These are phyloP conservation scores for Streptanthus diversifolius DNA, from an alignment of 345 rosid genomes.

Conservation along the genomic window DNA sequence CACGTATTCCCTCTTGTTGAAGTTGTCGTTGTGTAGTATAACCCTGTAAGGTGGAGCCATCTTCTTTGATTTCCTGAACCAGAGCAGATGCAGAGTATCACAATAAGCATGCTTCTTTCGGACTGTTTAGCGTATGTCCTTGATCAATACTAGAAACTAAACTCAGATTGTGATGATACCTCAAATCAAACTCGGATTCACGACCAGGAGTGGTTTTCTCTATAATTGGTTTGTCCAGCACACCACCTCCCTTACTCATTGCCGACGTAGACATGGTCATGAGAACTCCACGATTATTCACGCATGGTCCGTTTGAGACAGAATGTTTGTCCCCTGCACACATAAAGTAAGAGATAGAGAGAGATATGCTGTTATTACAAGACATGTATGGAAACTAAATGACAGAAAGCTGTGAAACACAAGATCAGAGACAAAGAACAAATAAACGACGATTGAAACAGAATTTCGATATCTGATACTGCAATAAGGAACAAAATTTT, in stretches of 20 bases:
- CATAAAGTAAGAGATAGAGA: background rate
- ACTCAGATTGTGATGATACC: constrained; percentile 30
- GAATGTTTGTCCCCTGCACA: constrained; percentile 50
- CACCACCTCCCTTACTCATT: constrained; percentile 68
- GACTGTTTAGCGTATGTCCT: background rate
- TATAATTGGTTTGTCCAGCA: constrained; percentile 65
- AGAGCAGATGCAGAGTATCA: background rate
- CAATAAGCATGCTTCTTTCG: background rate
- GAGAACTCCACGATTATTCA: constrained; percentile 46
- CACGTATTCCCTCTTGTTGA: constrained; percentile 82
- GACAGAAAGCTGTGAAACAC: background rate
- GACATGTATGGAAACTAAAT: background rate
- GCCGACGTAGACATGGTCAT: constrained; percentile 48
- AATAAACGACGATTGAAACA: background rate
- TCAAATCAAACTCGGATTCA: constrained; percentile 72
- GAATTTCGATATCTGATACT: background rate
- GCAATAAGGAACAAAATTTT: background rate
- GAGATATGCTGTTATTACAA: background rate
- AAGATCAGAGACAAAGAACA: background rate
- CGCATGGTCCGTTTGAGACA: constrained; percentile 49
- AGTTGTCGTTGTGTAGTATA: constrained; percentile 86
- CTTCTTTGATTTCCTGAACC: constrained; percentile 73
- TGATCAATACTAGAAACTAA: background rate
- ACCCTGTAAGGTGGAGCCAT: constrained; percentile 79
- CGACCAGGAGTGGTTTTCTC: constrained; percentile 73